Evolutionary conservation across 306 rosid species (phyloP).

Genomic region (Carpinus fangiana): DNA sequence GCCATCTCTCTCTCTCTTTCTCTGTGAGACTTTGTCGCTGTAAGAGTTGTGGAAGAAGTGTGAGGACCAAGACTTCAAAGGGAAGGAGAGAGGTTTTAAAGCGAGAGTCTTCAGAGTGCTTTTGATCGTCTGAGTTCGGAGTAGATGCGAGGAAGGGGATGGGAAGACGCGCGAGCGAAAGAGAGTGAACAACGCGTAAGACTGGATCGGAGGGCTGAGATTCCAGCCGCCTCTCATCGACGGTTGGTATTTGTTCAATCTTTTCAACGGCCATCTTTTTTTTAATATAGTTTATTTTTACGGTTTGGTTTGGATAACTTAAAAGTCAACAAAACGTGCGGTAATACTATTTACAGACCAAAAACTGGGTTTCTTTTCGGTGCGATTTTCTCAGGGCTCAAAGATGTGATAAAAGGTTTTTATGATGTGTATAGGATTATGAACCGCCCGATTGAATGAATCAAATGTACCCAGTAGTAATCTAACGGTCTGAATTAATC

Average conservation of each 20-base stretch:
- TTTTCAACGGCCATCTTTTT: constrained; percentile 51
- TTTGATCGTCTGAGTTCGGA: constrained; percentile 33
- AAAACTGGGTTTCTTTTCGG: not conserved
- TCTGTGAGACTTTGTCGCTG: not conserved
- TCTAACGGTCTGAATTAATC: no score
- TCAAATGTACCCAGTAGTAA: not conserved
- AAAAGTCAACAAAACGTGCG: not conserved
- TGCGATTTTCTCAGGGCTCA: no score
- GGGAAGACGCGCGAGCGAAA: constrained; percentile 60
- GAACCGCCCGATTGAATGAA: not conserved
- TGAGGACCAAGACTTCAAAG: constrained; percentile 16
- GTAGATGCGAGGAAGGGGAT: constrained; percentile 51
- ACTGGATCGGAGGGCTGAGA: constrained; percentile 37
- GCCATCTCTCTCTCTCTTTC: constrained; percentile 43
- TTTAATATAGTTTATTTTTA: not conserved
- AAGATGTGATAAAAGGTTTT: not conserved
- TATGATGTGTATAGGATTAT: not conserved
- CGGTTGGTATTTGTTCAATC: constrained; percentile 35
- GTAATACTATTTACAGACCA: no score
- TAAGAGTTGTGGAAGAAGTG: constrained; percentile 15
- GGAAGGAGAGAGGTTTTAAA: constrained; percentile 20
- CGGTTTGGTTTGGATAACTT: not conserved
- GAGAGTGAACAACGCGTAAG: constrained; percentile 40
- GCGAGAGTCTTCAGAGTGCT: not conserved
- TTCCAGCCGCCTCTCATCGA: constrained; percentile 73